These are phyloP conservation scores for Chaetomium fimeti DNA, from an alignment of 495 filamentous ascomycete species.

Conservation along the genomic window DNA sequence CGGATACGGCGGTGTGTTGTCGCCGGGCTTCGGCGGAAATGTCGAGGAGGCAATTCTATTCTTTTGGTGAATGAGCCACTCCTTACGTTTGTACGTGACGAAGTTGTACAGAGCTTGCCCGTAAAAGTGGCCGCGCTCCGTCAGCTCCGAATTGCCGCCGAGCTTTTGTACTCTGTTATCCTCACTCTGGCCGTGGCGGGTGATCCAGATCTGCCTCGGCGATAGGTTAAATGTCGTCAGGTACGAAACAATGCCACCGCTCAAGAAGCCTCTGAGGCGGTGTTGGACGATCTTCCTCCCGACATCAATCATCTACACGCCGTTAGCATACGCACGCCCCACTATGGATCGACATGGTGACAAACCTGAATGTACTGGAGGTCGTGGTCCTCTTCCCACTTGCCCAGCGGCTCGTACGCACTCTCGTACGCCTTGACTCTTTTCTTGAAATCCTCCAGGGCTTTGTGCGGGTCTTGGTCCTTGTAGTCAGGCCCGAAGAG, in stretches of 20 bases:
- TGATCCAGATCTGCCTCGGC: slow-evolving; percentile 96
- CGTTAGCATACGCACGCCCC: slow-evolving; percentile 1
- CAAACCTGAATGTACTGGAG: slow-evolving; percentile 83
- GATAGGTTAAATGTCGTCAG: slow-evolving; percentile 94
- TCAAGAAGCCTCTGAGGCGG: slow-evolving; percentile 86
- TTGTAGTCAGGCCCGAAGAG: slow-evolving; percentile 96
- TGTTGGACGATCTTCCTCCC: slow-evolving; percentile 89
- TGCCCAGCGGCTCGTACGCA: slow-evolving; percentile 85
- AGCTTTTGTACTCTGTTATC: slow-evolving; percentile 80
- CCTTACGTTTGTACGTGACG: slow-evolving; percentile 67
- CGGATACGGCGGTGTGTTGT: slow-evolving; percentile 92
- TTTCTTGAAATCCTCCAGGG: slow-evolving; percentile 87
- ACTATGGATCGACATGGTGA: neutral
- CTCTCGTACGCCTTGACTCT: slow-evolving; percentile 91
- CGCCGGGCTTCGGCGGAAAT: slow-evolving; percentile 81
- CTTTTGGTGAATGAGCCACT: slow-evolving; percentile 75
- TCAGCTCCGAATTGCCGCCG: slow-evolving; percentile 81
- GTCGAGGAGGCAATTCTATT: slow-evolving; percentile 65
- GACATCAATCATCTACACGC: slow-evolving; percentile 85
- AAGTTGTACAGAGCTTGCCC: slow-evolving; percentile 71
- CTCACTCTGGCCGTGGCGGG: slow-evolving; percentile 79
- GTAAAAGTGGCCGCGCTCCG: slow-evolving; percentile 69
- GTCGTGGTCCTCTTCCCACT: slow-evolving; percentile 83
- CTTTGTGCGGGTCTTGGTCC: slow-evolving; percentile 79
- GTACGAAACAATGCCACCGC: slow-evolving; percentile 86